phyloP scores from a whole-genome alignment of 164 flowering plant species.

The Chloranthus sessilifolius region DNA sequence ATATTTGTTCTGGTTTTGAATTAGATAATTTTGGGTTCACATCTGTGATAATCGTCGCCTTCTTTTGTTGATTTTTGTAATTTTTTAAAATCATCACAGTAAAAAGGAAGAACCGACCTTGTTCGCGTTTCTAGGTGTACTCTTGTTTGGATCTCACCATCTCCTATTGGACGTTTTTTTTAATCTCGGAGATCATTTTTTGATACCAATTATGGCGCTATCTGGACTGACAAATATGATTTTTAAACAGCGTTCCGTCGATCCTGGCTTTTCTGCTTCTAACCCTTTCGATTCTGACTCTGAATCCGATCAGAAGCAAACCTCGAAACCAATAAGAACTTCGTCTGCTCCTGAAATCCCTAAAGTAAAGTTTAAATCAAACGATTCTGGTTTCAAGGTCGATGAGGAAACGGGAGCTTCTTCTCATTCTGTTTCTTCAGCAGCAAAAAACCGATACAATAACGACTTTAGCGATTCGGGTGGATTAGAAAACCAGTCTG shows the following conservation, averaged over 20 bases:
- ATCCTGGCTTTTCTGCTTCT: too few species aligned
- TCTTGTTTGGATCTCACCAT: too few species aligned
- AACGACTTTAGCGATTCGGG: constrained; percentile 46
- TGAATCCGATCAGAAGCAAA: constrained; percentile 34
- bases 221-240: not conserved
- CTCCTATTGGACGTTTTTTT: too few species aligned
- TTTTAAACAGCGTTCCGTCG: constrained; percentile 36
- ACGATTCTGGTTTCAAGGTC: not conserved
- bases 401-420: too few species aligned
- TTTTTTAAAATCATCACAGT: too few species aligned
- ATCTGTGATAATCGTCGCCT: too few species aligned
- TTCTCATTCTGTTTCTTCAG: constrained; percentile 1
- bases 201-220: not conserved
- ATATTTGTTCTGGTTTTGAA: too few species aligned
- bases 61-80: too few species aligned
- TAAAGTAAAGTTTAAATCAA: not conserved
- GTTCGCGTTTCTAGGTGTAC: too few species aligned
- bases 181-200: too few species aligned
- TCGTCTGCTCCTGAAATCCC: constrained; percentile 38
- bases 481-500: constrained; percentile 49
- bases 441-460: constrained; percentile 40
- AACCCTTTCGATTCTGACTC: constrained; percentile 65
- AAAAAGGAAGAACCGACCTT: too few species aligned
- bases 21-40: too few species aligned
- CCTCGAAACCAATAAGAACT: constrained; percentile 27